Conservation (phyloP, 768 basidiomycete genomes). For the Mycena vulgaris region DNA sequence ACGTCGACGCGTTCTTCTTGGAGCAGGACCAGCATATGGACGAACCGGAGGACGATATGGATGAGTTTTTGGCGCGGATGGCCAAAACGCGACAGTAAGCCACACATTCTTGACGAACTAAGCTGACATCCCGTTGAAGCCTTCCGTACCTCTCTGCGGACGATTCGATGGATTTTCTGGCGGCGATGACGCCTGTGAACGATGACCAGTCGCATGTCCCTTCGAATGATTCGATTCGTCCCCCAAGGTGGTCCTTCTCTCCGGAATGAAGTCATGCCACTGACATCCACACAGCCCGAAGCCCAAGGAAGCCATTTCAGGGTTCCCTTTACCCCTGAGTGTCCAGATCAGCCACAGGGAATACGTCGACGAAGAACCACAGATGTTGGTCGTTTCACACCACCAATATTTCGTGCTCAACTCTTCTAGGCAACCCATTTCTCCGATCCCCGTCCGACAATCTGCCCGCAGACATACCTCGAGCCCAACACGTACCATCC, state of each 20-base stretch:
- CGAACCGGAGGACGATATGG: slow-evolving; percentile 66
- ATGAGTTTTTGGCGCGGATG: slow-evolving; percentile 60
- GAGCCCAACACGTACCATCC: neutral
- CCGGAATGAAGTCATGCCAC: neutral
- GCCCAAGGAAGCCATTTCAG: neutral
- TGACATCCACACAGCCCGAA: slow-evolving; percentile 1
- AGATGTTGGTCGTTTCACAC: neutral
- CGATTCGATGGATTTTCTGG: neutral
- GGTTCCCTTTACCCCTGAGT: neutral
- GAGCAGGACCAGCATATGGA: slow-evolving; percentile 72
- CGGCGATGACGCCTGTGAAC: neutral
- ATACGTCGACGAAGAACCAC: neutral
- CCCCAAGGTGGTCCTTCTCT: slow-evolving; percentile 7
- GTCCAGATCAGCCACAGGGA: neutral
- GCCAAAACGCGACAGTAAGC: slow-evolving; percentile 40
- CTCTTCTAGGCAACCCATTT: neutral
- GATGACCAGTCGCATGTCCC: neutral
- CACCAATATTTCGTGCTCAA: neutral
- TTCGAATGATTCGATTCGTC: slow-evolving; percentile 9
- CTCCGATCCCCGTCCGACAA: neutral
- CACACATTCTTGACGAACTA: neutral
- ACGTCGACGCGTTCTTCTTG: slow-evolving; percentile 63
- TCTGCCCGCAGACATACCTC: slow-evolving; percentile 2
- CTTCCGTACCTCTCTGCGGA: neutral
- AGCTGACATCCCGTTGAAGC: neutral